Base-by-base conservation (phyloP, 495 filamentous ascomycete genomes). In the Tetracladium setigerum region DNA sequence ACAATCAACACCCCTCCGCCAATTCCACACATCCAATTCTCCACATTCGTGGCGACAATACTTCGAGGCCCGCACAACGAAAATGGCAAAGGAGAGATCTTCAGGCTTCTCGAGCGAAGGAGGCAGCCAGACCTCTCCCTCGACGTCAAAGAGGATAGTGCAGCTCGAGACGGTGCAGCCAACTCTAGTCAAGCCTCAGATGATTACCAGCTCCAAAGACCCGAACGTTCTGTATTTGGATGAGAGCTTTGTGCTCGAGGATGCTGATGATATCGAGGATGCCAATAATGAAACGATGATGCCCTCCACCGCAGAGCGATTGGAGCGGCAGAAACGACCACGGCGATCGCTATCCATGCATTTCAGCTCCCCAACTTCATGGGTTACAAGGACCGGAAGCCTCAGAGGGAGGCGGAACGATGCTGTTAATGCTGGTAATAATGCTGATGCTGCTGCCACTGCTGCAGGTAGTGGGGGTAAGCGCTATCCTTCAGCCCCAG, bases 321-420 rank as follows among this genome's bases (percentile, higher is more conserved):
- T 45, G 41, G 52, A 52, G 27, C 30, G 33, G 5, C 40, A 46
- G 13, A 67, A 65, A 46, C 64, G 55, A 35, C 62, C 71, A 14
- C 61, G 67, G 36, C 65, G 64, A 31, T 74, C 75, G 44, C 61
- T 76, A 27, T 78, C 75, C 32, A 70, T 73, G 67, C 72, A 76
- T 49, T 75, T 77, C 47, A 67, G 63, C 50, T 71, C 72, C 7
- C 67, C 71, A 7, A 60, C 60, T 35, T 69, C 56, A 30, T 77
- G 73, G 74, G 68, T 76, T 41, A 50, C 70, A 10, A 69, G 64
- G 54, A 67, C 65, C 12, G 67, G 73, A 38, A 77, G 73, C 54
- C 51, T 74, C 15, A 62, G 72, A 41, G 65, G 67, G 14, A 62
- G 63, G 18, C 73, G 69, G 56, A 64, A 71, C 16, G 36, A 44